Evolutionary conservation across 2,329 filamentous ascomycete species (phyloP), one percentile per base, ranked within the genome.

Genomic region (Aspergillus pseudonomiae): DNA sequence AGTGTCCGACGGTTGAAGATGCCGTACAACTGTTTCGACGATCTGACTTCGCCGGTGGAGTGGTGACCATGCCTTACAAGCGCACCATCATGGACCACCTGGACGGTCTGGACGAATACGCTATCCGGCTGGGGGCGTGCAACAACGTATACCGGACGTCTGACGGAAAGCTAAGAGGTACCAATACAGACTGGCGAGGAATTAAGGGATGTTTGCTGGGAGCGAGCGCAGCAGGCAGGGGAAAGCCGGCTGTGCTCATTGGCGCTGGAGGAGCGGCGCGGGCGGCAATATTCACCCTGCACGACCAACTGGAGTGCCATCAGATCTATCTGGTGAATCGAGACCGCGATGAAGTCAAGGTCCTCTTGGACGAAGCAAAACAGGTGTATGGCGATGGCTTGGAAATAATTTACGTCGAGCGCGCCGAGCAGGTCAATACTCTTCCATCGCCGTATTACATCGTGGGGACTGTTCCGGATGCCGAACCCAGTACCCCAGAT

Each of bases 21-120:
- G 39, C 39, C 0, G 39, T 41, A 7, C 6, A 41, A n/a, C 16
- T 41, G 1, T 41, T 41, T 10, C 39, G 39, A 41, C 39, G 39
- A 7, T n/a, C 39, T 9, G 39, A 41, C 39, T 41, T 41, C 39
- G 39, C 39, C 7, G 77, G 76, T 10, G 71, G 67, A 9, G 77
- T 78, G 6, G 73, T 79, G 6, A 81, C 79, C 1, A 82, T 82
- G 80, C 80, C 80, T 0, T 81, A 77, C 73, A 82, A 80, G 65
- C 76, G 71, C 59, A 68, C 50, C 59, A 73, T 12, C 72, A 73
- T 39, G 72, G 81, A 10, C 6, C 57, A 66, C 39, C 57, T 64
- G 3, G 76, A 81, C 60, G 73, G 70, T 1, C 65, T 79, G 1
- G 80, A 81, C 52, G 70, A 77, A 1, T 70, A 77, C 1, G 74